Percentiles rank a stretch among this genome's conserved stretches.
Conservation (phyloP, 371 early-diverging fungal genomes). For the Circinella minor region DNA sequence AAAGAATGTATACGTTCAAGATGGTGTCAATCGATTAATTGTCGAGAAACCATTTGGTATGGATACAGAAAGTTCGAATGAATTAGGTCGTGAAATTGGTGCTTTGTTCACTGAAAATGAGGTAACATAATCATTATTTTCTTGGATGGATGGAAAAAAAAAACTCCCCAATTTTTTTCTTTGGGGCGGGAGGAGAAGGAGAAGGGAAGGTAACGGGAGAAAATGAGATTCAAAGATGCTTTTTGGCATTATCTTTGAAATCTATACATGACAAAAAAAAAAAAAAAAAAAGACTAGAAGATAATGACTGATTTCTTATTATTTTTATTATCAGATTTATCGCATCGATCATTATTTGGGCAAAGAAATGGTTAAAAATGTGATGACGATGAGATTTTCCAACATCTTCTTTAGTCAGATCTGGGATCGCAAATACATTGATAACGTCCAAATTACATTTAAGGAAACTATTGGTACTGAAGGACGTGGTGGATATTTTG, state of each 20-base stretch:
- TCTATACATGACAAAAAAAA: background rate
- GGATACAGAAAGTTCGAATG: conserved; percentile 79
- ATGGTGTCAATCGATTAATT: conserved; percentile 79
- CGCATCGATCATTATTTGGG: conserved; percentile 99
- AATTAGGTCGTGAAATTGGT: conserved; percentile 72
- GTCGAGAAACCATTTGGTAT: conserved; percentile 99
- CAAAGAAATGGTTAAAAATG: conserved; percentile 99
- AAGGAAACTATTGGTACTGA: conserved; percentile 98
- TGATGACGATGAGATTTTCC: conserved; percentile 93
- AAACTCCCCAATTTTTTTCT: background rate
- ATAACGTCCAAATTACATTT: conserved; percentile 98
- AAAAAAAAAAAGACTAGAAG: background rate
- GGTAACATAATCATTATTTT: conserved; percentile 27
- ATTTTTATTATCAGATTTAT: conserved; percentile 69
- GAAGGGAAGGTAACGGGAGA: background rate
- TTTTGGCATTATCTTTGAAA: too few relatives aligned
- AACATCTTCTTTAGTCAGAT: conserved; percentile 92
- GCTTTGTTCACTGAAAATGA: conserved; percentile 83
- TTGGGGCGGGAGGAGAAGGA: background rate
- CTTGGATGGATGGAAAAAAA: background rate
- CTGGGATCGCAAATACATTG: conserved; percentile 91
- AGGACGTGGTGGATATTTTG: conserved; percentile 99
- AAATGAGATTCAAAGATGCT: too few relatives aligned
- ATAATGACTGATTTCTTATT: background rate
- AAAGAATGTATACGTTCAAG: conserved; percentile 63